Conservation (phyloP, 2,329 filamentous ascomycete species). For the Arthrinium phaeospermum region DNA sequence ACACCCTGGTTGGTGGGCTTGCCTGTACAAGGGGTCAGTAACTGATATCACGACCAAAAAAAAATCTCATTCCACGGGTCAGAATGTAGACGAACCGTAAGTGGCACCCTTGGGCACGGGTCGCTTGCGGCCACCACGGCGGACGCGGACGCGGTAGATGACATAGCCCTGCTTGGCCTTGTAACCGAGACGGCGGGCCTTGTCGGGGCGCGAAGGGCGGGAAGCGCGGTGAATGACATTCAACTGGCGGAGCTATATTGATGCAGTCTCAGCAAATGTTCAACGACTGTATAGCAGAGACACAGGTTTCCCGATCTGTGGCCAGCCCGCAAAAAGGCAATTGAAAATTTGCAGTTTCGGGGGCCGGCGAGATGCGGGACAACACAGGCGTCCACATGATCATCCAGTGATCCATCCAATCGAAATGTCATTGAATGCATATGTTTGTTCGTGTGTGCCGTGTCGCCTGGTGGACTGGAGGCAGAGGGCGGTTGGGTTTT, state of each 20-base stretch:
- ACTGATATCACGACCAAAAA: constrained; percentile 24
- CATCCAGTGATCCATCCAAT: constrained; percentile 32
- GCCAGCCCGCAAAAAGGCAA: constrained; percentile 14
- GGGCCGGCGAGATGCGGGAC: constrained; percentile 29
- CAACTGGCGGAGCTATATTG: constrained; percentile 99
- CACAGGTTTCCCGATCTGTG: constrained; percentile 29
- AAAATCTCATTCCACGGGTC: neutral
- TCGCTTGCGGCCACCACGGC: constrained; percentile 98
- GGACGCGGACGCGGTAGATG: constrained; percentile 98
- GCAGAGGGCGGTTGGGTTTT: constrained; percentile 34
- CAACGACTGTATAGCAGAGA: constrained; percentile 98
- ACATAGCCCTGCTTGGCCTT: constrained; percentile 99
- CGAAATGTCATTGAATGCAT: constrained; percentile 32
- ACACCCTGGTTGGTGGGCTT: constrained; percentile 99
- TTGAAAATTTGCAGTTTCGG: neutral
- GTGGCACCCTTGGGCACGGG: constrained; percentile 97
- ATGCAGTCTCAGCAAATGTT: constrained; percentile 99
- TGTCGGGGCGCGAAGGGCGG: constrained; percentile 97
- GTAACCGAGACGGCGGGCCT: constrained; percentile 99
- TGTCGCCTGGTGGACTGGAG: constrained; percentile 29
- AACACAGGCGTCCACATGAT: constrained; percentile 43
- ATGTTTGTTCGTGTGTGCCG: constrained; percentile 31
- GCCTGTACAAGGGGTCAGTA: constrained; percentile 61
- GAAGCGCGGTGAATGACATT: constrained; percentile 99
- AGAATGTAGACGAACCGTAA: constrained; percentile 72